Evolutionary conservation across 192 early-diverging fungal genomes (phyloP).

Genomic region (Backusella circina): DNA sequence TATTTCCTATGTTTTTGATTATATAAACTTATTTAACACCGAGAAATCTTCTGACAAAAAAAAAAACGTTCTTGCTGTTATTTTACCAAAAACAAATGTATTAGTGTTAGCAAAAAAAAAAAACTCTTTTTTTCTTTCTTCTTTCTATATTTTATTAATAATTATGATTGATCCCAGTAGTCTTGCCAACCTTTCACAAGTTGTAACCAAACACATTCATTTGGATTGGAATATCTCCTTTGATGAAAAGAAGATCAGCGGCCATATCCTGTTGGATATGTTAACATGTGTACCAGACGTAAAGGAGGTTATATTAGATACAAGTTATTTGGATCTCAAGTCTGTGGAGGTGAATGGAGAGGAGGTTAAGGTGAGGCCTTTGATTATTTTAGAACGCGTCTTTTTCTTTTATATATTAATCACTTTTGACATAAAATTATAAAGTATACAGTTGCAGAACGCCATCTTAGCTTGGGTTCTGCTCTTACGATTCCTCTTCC

Average conservation of each 20-base stretch:
- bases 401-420: background rate
- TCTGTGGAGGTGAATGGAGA: conserved; percentile 23
- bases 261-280: conserved; percentile 61
- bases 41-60: background rate
- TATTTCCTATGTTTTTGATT: background rate
- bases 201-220: conserved; percentile 70
- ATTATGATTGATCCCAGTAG: conserved; percentile 70
- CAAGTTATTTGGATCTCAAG: conserved; percentile 56
- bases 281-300: conserved; percentile 48
- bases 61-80: background rate
- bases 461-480: conserved; percentile 70
- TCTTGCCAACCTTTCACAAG: conserved; percentile 73
- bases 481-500: conserved; percentile 68
- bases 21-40: background rate
- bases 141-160: no score
- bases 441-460: conserved; percentile 51
- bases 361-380: conserved; percentile 13
- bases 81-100: background rate
- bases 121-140: no score
- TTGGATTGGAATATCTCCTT: conserved; percentile 79
- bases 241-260: conserved; percentile 59
- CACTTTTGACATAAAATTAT: no score
- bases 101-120: no score
- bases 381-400: background rate
- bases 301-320: conserved; percentile 67